Base-by-base conservation (phyloP, 495 filamentous ascomycete genomes). In the Astrothelium macrocarpum region DNA sequence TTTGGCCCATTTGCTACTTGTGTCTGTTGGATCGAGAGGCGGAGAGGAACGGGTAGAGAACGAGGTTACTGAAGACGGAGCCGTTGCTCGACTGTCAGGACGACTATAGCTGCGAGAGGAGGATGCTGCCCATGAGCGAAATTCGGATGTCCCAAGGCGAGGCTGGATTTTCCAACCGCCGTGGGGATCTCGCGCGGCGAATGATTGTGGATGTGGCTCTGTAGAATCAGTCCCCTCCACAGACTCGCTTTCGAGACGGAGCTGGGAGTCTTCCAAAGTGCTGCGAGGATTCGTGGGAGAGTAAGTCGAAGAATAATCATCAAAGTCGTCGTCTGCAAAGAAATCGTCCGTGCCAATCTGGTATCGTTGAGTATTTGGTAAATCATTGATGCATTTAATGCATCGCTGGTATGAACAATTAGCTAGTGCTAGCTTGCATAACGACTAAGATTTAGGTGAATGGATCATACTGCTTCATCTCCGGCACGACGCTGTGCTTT, bases 401-500 rank as follows among this genome's bases (percentile, higher is more conserved):
- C 49, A 56, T 56, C 29, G 26, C 49, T 56, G 20, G 9, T 29
- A 5, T 5, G n/a, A 20, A 12, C 5, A 16, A 18, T 49, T 49
- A 49, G 45, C n/a, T 5, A 16, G 23, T 49, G 5, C n/a, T 20
- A 20, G n/a, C n/a, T n/a, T n/a, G n/a, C 34, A 14, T 5, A 39
- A 39, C 34, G 34, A 39, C 34, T 14, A 5, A 14, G 14, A 39
- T 5, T n/a, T n/a, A 4, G 43, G 43, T 49, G n/a, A 49, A 20
- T 3, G n/a, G 43, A 49, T 20, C 43, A 49, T 56, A 67, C 65
- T 1, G 65, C 58, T n/a, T 53, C 45, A 49, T 68, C 63, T 18
- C 59, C 59, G 14, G 28, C 56, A 49, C 46, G 58, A 16, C 68
- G 53, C 61, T 68, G 66, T 20, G 28, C 20, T 36, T 65, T 65